Evolutionary conservation across 1,139 yeast genomes (phyloP).

Genomic region (Entelexis sorbosivorans): DNA sequence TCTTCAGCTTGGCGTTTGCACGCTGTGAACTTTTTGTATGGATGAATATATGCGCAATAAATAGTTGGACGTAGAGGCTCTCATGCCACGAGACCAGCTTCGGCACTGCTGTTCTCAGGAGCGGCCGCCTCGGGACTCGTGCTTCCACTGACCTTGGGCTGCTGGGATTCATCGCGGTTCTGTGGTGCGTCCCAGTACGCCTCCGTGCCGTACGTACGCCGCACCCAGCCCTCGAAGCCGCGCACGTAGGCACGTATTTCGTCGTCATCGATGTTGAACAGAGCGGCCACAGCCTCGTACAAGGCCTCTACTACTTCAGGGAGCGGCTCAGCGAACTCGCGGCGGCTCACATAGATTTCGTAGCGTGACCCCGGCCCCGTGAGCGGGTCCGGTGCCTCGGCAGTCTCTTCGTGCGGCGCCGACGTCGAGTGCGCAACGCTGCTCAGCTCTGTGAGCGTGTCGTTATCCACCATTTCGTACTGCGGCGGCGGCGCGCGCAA

Average conservation of each 20-base stretch:
- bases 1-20: too few relatives aligned
- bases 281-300: not conserved
- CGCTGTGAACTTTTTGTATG: too few relatives aligned
- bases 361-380: constrained; percentile 7
- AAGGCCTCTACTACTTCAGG: constrained; percentile 9
- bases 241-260: not conserved
- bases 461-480: not conserved
- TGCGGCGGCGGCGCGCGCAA: not conserved
- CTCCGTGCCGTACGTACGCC: not conserved
- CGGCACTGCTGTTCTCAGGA: too few relatives aligned
- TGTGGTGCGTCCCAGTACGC: not conserved
- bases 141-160: too few relatives aligned
- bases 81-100: too few relatives aligned
- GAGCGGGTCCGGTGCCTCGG: not conserved
- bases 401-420: not conserved
- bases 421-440: constrained; percentile 5
- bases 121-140: too few relatives aligned
- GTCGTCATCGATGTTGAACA: not conserved
- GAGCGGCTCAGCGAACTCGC: not conserved
- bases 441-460: constrained; percentile 13
- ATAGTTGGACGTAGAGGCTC: too few relatives aligned
- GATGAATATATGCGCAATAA: too few relatives aligned
- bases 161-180: not conserved
- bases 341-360: constrained; percentile 1
- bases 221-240: constrained; percentile 4